Evolutionary conservation across 1,139 yeast genomes (phyloP).

Genomic region (Lipomyces yarrowii): DNA sequence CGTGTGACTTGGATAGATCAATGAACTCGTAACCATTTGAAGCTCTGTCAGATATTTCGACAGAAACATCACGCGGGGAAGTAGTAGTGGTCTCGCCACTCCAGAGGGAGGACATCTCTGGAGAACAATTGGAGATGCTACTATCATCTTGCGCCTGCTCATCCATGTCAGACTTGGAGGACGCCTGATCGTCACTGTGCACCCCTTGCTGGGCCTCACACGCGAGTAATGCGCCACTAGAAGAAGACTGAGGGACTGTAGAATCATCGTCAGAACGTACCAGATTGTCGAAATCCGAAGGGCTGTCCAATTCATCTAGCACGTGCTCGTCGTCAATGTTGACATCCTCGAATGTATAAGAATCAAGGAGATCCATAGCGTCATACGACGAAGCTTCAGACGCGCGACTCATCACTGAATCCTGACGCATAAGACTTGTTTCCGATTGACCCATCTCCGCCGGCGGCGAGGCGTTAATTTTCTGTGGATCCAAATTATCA

Average conservation of each 20-base stretch:
- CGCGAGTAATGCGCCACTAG: slow-evolving; percentile 1
- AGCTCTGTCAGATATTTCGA: background rate
- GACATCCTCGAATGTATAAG: slow-evolving; percentile 5
- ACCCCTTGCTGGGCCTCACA: background rate
- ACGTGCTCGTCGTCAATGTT: background rate
- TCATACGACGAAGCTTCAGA: slow-evolving; percentile 16
- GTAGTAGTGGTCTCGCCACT: background rate
- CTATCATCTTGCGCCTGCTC: background rate
- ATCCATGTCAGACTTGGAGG: background rate
- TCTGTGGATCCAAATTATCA: background rate
- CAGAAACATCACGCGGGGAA: background rate
- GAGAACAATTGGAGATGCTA: background rate
- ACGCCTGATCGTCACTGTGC: background rate
- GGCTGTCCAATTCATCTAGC: background rate
- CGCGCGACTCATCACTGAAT: slow-evolving; percentile 1
- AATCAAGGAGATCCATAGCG: slow-evolving; percentile 20
- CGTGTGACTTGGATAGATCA: background rate
- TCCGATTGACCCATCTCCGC: background rate
- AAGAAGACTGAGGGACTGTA: background rate
- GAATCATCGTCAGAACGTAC: background rate
- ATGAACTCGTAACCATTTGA: background rate
- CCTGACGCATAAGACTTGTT: background rate
- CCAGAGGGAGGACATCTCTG: background rate
- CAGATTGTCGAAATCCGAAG: background rate
- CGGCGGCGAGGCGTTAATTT: background rate